Evolutionary conservation across 805 yeast species (phyloP), one percentile per base, ranked within the genome.

Genomic region (Metschnikowia henanensis): DNA sequence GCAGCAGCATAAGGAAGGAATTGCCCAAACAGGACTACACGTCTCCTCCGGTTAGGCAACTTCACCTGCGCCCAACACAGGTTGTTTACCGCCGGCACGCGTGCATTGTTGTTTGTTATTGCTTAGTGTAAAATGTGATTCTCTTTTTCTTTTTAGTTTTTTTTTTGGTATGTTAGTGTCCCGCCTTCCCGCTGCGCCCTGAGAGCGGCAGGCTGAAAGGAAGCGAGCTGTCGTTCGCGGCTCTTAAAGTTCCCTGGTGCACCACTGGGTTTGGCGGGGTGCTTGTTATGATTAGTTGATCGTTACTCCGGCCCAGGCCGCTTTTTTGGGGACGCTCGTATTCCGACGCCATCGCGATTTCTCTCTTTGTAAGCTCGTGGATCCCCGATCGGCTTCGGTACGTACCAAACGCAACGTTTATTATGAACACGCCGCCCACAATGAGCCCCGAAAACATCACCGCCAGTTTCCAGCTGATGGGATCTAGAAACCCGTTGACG

Each of bases 391-490:
- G 49, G 32, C 41, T 39, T 10, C 52, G 23, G 33, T 45, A 44
- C 15, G 41, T 35, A 9, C 50, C 48, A 22, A 50, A 48, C 10
- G 51, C 48, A 8, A 51, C 21, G 51, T 80, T 81, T 1, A 82
- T 75, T 6, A 75, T 64, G 7, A 76, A 57, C 23, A 83, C 60
- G 3, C 81, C 67, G 1, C 86, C 87, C 31, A 79, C 65, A 3
- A 77, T 60, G 17, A 78, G 52, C 1, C 75, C 35, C 4, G 70
- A 46, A 13, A 81, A 53, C 41, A 81, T 72, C 4, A 78, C 49
- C 58, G 86, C 72, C 3, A 90, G 71, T 59, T 86, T 83, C 77
- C 87, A 76, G 25, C 83, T 78, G 30, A 88, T 83, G 2, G 87
- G 84, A 45, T 75, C 78, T 18, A 87, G 65, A 55, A 88, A 88